Percentiles rank a stretch among this genome's conserved stretches.
phyloP scores from a whole-genome alignment of 768 basidiomycete species.

The Tephrocybe sp. region DNA sequence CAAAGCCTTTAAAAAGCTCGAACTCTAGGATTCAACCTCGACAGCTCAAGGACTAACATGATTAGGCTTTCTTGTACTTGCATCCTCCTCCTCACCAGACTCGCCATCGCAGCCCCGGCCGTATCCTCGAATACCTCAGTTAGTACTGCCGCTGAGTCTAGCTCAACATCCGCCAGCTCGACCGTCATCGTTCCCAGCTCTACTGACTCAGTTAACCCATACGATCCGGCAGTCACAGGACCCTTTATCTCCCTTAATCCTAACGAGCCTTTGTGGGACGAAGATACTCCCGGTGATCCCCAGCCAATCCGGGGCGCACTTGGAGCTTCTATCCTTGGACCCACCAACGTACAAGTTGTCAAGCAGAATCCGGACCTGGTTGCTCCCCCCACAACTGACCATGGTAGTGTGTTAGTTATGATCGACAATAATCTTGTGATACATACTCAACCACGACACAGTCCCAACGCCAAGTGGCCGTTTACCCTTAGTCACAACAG shows the following conservation, averaged over 20 bases:
- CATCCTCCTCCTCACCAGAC: constrained; percentile 32
- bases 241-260: constrained; percentile 41
- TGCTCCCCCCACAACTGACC: constrained; percentile 46
- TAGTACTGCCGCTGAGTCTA: background rate
- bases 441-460: constrained; percentile 14
- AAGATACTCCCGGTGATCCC: constrained; percentile 21
- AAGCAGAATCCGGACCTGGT: constrained; percentile 42
- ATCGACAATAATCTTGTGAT: background rate
- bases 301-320: constrained; percentile 38
- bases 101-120: constrained; percentile 27
- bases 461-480: constrained; percentile 56
- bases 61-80: constrained; percentile 35
- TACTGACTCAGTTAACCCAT: constrained; percentile 18
- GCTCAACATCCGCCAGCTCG: background rate
- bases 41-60: constrained; percentile 24
- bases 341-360: constrained; percentile 39
- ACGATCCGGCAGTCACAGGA: constrained; percentile 40
- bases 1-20: constrained; percentile 10
- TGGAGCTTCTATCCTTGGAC: constrained; percentile 44
- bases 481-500: constrained; percentile 56
- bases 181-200: constrained; percentile 10
- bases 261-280: constrained; percentile 42
- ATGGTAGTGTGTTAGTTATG: constrained; percentile 37
- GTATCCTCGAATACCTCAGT: constrained; percentile 21
- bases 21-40: background rate